Base-by-base conservation (phyloP, 495 filamentous ascomycete species). In the Xylaria sp. region DNA sequence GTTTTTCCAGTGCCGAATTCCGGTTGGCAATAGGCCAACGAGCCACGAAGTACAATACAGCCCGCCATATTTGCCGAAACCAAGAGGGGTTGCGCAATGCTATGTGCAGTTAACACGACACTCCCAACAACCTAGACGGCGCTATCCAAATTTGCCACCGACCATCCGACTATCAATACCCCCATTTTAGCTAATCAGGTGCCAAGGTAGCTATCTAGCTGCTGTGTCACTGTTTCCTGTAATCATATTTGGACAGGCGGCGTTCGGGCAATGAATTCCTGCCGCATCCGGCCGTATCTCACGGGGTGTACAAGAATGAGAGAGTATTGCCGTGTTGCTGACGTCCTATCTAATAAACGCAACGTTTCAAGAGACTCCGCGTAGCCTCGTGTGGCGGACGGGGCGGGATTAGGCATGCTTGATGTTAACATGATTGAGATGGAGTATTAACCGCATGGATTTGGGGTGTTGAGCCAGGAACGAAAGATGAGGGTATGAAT, bases 231-330 rank as follows among this genome's bases (percentile, higher is more conserved):
- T 55, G 46, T 31, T 66, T n/a, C n/a, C n/a, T n/a, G n/a, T 17
- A 43, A 33, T 55, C 26, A 21, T 21, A 55, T 59, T 7, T 59
- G 66, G 52, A 68, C n/a, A 40, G 40, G 37, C 24, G 50, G 46
- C 15, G 21, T 17, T 62, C 37, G 50, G 61, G 12, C 61, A 37
- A 40, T 46, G 52, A 19, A 65, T n/a, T 31, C 61, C 35, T 63
- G 52, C 69, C 68, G 59, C 26, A 65, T 29, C 46, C 68, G 68
- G 61, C 68, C 69, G 69, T 71, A 71, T 55, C 50, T 59, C 50
- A 48, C 15, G n/a, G 59, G 44, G 68, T 46, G 58, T 55, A 69
- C 43, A 61, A 8, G 55, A 11, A 53, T 17, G 19, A n/a, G 19
- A 24, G 31, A 26, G 17, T 33, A 44, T 40, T 37, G 48, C 63